These are phyloP conservation scores for Secale cereale DNA, from an alignment of 176 grass and related monocot species.

Conservation along the genomic window DNA sequence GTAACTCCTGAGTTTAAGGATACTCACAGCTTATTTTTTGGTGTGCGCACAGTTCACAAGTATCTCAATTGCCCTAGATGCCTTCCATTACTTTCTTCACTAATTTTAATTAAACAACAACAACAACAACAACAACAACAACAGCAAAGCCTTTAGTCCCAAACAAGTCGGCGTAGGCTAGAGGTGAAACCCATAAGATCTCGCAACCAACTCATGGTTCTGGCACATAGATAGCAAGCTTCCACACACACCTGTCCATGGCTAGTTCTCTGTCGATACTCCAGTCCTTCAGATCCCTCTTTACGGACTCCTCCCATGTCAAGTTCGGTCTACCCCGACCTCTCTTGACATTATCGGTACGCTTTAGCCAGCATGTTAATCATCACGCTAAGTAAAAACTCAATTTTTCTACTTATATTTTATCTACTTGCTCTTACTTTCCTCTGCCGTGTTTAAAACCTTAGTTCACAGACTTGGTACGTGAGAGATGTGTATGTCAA, in stretches of 20 bases:
- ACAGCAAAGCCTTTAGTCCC: no score
- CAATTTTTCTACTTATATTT: background rate
- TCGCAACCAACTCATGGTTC: no score
- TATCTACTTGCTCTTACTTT: background rate
- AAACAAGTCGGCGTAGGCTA: no score
- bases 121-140: no score
- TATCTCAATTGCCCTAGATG: background rate
- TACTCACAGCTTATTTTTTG: background rate
- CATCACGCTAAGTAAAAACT: slow-evolving; percentile 7
- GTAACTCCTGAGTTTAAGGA: background rate
- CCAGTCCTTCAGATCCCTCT: no score
- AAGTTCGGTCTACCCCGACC: no score
- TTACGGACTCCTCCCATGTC: no score
- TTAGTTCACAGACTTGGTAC: background rate
- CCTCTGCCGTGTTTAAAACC: background rate
- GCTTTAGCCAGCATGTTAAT: background rate
- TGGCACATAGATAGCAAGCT: no score
- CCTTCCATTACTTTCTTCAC: background rate
- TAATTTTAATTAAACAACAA: background rate
- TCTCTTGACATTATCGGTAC: no score
- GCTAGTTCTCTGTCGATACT: no score
- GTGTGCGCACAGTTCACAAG: background rate
- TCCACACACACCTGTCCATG: no score
- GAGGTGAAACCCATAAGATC: no score
- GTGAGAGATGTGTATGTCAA: background rate